Base-by-base conservation (phyloP, 2,329 filamentous ascomycete species). In the Shiraia bambusicola region DNA sequence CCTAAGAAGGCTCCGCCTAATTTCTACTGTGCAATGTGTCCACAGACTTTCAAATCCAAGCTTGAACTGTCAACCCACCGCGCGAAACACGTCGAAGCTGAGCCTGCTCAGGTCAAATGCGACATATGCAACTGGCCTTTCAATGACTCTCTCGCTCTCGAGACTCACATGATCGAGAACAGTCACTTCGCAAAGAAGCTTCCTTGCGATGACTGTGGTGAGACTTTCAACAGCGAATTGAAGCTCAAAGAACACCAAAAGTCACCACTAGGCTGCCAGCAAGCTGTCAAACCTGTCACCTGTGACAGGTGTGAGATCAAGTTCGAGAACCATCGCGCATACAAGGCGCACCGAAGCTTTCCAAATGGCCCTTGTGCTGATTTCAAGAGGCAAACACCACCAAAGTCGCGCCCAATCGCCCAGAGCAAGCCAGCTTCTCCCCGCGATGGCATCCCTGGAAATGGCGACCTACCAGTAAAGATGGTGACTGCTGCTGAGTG, bases 21-120 rank as follows among this genome's bases (percentile, higher is more conserved):
- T 10, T 35, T 29, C 26, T 31, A 49, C 29, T 63, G 59, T 26
- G 57, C 42, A 14, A 45, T 55, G 16, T 62, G 59, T 25, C 24
- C 28, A 4, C 28, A 41, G 11, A 22, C 42, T 6, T 63, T 61
- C 42, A 15, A 25, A 16, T 52, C 33, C 13, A 54, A 50, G 28
- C 8, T 17, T 11, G 47, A 41, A 9, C 45, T 57, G 5, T 43
- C 29, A 4, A 14, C 29, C 11, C 60, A 63, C 27, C 43, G 46
- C n/a, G 35, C 16, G 7, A 35, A 42, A 3, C 50, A 59, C n/a
- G 17, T 33, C 13, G 50, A 57, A 9, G 33, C 7, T 14, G 13
- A 33, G 13, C 16, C 43, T 2, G 12, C 36, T 3, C 13, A 28
- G 8, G 16, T 40, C 16, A n/a, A 30, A 6, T 62, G 56, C 27